Evolutionary conservation across 257 asterid genomes (phyloP).

Genomic region (Leonotis leonurus): DNA sequence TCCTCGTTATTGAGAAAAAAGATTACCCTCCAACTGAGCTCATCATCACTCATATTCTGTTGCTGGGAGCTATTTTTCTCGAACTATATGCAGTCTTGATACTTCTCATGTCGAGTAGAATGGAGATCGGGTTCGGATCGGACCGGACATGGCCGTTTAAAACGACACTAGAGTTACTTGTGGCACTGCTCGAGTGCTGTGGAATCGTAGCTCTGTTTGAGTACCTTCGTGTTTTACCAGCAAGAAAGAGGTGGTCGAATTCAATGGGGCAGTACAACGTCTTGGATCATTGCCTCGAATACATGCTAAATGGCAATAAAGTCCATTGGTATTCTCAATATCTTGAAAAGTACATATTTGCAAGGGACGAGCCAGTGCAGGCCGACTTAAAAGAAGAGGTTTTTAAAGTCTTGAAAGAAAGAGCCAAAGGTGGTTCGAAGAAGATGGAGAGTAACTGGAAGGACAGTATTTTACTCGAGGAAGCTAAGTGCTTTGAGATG

Average conservation of each 20-base stretch:
- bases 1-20: background rate
- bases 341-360: conserved; percentile 6
- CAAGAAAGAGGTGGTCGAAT: conserved; percentile 27
- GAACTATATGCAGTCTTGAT: conserved; percentile 17
- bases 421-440: background rate
- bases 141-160: background rate
- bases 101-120: conserved; percentile 4
- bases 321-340: background rate
- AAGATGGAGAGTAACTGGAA: conserved; percentile 6
- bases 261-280: conserved; percentile 29
- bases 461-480: background rate
- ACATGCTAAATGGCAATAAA: conserved; percentile 1
- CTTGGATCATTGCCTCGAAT: conserved; percentile 5
- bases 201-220: background rate
- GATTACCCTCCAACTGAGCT: background rate
- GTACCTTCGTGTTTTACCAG: background rate
- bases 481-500: background rate
- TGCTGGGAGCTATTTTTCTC: conserved; percentile 18
- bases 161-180: no score
- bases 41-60: conserved; percentile 16
- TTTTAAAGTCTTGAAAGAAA: background rate
- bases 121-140: background rate
- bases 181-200: no score
- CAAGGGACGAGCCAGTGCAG: background rate
- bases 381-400: conserved; percentile 1